Base-by-base conservation (phyloP, 345 rosid species). In the Cardiospermum halicacabum region DNA sequence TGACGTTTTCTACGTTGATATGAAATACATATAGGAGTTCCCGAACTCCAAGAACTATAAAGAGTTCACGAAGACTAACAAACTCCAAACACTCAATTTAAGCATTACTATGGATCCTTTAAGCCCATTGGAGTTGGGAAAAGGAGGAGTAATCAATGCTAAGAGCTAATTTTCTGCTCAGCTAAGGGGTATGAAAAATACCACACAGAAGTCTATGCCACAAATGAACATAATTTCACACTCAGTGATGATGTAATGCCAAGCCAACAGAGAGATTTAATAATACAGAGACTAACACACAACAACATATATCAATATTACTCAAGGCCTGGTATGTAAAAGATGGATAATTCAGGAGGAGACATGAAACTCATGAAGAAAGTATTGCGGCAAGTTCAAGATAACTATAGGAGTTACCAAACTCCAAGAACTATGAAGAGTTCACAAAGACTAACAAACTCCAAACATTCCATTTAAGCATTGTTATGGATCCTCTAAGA, bases 391-490 rank as follows among this genome's bases (percentile, higher is more conserved):
- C 21, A 45, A 6, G 18, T 45, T 45, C 18, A 15, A 5, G 19
- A 45, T 27, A 43, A 28, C 53, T 81, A 58, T 78, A 74, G 77
- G 79, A 64, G 77, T 70, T 76, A 64, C 79, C 79, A 76, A 81
- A 81, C 77, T 76, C 83, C 81, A 72, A 64, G 79, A 76, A 78
- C 73, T 55, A 45, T 32, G 24, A 60, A 62, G 22, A 71, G 79
- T 74, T 81, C 82, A 60, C 62, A 72, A 77, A 81, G 82, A 81
- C 73, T 74, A 71, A 72, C 72, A 78, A 81, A 69, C 81, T 76
- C 82, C 82, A 67, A 7, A 21, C 10, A 30, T 62, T 70, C 58
- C 56, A n/a, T 78, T 16, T 76, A 75, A 72, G 85, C 81, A 78
- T 69, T 47, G 64, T 47, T 58, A 9, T 2, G 37, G 73, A 64